phyloP scores from a whole-genome alignment of 352 stramenopile genomes.

The Plasmopara halstedii region DNA sequence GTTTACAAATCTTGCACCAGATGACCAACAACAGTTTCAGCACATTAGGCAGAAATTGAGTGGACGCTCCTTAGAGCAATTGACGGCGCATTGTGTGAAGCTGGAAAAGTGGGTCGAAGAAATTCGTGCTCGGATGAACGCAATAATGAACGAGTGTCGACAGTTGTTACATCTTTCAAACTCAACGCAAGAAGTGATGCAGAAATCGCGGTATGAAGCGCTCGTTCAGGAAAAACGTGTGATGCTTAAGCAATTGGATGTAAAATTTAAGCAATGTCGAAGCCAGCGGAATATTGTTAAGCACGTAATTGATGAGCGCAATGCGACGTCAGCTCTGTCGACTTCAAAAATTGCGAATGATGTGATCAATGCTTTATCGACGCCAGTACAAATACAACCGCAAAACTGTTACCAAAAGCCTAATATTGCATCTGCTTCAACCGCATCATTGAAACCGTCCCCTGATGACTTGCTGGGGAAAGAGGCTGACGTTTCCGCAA shows the following conservation, averaged over 20 bases:
- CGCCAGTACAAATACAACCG: slow-evolving; percentile 33
- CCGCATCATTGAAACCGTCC: slow-evolving; percentile 23
- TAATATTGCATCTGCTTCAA: background rate
- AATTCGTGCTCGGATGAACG: slow-evolving; percentile 70
- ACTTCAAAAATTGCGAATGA: slow-evolving; percentile 12
- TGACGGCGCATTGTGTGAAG: slow-evolving; percentile 76
- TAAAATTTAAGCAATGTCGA: slow-evolving; percentile 74
- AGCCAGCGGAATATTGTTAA: slow-evolving; percentile 78
- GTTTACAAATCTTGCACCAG: slow-evolving; percentile 43
- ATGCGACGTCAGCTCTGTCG: slow-evolving; percentile 7
- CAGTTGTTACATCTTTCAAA: slow-evolving; percentile 72
- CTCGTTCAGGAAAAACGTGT: slow-evolving; percentile 65
- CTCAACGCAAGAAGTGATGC: slow-evolving; percentile 52
- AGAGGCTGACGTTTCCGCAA: slow-evolving; percentile 33
- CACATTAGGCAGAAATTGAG: slow-evolving; percentile 68
- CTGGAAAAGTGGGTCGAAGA: slow-evolving; percentile 75
- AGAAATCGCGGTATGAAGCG: slow-evolving; percentile 55
- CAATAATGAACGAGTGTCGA: slow-evolving; percentile 75
- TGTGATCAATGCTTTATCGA: slow-evolving; percentile 21
- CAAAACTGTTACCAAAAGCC: slow-evolving; percentile 18
- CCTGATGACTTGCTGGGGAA: slow-evolving; percentile 47
- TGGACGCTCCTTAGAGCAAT: slow-evolving; percentile 58
- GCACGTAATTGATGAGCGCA: slow-evolving; percentile 61
- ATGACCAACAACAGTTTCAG: slow-evolving; percentile 63
- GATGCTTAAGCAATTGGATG: slow-evolving; percentile 66